These are phyloP conservation scores for Teunomyces gatunensis DNA, from an alignment of 805 yeast species.

Conservation along the genomic window DNA sequence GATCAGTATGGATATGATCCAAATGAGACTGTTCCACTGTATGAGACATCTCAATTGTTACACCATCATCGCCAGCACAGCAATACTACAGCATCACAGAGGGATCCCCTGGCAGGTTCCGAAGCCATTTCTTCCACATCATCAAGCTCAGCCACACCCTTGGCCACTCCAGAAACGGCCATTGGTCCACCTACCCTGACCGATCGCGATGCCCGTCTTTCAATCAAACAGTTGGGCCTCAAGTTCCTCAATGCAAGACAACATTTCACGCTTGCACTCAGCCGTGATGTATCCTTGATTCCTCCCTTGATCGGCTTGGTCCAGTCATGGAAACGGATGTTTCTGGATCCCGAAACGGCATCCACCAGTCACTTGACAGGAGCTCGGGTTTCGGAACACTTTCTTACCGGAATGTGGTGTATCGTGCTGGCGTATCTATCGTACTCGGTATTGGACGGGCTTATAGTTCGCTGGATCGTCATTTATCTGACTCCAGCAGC, in stretches of 20 bases:
- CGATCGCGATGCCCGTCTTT: conserved; percentile 10
- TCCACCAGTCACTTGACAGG: neutral
- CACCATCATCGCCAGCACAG: conserved; percentile 19
- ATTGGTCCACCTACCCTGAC: neutral
- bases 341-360: conserved; percentile 11
- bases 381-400: conserved; percentile 46
- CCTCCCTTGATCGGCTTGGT: conserved; percentile 60
- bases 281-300: conserved; percentile 72
- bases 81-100: neutral
- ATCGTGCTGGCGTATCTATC: conserved; percentile 82
- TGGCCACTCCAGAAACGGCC: neutral
- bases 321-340: conserved; percentile 41
- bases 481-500: conserved; percentile 88
- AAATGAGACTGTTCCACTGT: conserved; percentile 38
- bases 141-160: neutral
- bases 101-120: neutral
- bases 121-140: neutral
- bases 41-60: conserved; percentile 38
- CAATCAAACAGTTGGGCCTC: conserved; percentile 58
- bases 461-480: conserved; percentile 92
- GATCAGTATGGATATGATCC: conserved; percentile 19
- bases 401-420: conserved; percentile 90
- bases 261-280: conserved; percentile 71
- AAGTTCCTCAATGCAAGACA: conserved; percentile 72
- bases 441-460: conserved; percentile 79